phyloP scores from a whole-genome alignment of 805 yeast genomes.

The Candida mattraensis region DNA sequence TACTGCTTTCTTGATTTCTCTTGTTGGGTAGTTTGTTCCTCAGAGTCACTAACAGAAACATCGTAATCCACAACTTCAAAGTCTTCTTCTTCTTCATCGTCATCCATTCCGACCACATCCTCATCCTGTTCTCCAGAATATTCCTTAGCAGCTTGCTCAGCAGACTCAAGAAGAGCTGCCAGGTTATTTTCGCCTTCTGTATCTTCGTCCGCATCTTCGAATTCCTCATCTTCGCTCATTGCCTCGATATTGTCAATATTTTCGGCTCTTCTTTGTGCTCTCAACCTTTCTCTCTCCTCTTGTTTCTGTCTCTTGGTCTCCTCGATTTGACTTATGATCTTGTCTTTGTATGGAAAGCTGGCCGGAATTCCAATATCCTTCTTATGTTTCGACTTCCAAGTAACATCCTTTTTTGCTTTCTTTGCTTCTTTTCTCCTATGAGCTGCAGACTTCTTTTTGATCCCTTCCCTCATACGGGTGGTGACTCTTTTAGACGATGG shows the following conservation, averaged over 20 bases:
- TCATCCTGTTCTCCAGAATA: slow-evolving; percentile 52
- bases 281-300: slow-evolving; percentile 53
- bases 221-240: slow-evolving; percentile 37
- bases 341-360: slow-evolving; percentile 90
- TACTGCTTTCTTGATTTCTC: slow-evolving; percentile 87
- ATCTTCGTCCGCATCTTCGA: slow-evolving; percentile 41
- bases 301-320: slow-evolving; percentile 53
- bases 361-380: slow-evolving; percentile 96
- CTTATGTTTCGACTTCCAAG: slow-evolving; percentile 84
- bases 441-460: slow-evolving; percentile 92
- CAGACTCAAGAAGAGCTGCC: slow-evolving; percentile 86
- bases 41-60: slow-evolving; percentile 42
- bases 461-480: slow-evolving; percentile 95
- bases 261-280: slow-evolving; percentile 46
- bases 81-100: slow-evolving; percentile 21
- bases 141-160: slow-evolving; percentile 81
- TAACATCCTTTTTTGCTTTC: slow-evolving; percentile 79
- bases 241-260: slow-evolving; percentile 37
- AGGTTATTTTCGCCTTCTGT: slow-evolving; percentile 50
- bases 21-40: slow-evolving; percentile 45
- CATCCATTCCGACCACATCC: slow-evolving; percentile 38
- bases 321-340: slow-evolving; percentile 72
- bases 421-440: slow-evolving; percentile 85
- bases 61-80: slow-evolving; percentile 53
- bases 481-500: slow-evolving; percentile 85